Conservation (phyloP, 2,329 filamentous ascomycete species). For the Lachnellula arida region DNA sequence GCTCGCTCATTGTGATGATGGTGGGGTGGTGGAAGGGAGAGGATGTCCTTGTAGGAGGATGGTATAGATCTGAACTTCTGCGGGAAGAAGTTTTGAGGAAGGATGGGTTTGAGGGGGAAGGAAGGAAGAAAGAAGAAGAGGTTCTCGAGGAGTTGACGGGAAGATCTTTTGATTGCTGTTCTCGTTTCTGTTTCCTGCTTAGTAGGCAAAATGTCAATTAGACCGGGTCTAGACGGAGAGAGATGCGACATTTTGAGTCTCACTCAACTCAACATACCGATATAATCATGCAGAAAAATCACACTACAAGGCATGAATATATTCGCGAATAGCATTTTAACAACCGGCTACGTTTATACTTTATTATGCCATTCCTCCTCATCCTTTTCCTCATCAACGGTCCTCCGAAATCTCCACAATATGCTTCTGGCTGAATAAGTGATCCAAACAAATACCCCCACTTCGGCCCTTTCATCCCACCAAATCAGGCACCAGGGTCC, state of each 20-base stretch:
- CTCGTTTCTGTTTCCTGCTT: not conserved
- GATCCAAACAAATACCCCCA: not conserved
- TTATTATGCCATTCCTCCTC: no score
- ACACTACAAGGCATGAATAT: no score
- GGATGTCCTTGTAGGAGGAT: not conserved
- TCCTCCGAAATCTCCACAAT: not conserved
- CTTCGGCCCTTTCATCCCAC: constrained; percentile 1
- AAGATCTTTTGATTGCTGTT: not conserved
- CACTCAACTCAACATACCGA: not conserved
- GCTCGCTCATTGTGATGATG: constrained; percentile 27
- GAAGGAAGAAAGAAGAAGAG: constrained; percentile 2
- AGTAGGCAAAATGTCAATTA: not conserved
- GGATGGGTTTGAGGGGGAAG: not conserved
- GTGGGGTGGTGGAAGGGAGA: not conserved
- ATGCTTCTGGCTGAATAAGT: not conserved
- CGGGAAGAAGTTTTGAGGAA: not conserved
- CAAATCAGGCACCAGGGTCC: constrained; percentile 4
- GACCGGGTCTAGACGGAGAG: constrained; percentile 2
- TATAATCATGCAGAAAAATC: no score
- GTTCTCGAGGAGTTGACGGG: constrained; percentile 1
- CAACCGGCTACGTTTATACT: no score
- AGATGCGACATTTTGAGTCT: not conserved
- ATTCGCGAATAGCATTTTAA: no score
- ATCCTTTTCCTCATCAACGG: no score
- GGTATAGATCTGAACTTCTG: not conserved